These are phyloP conservation scores for Phytophthora niederhauseri DNA, from an alignment of 352 stramenopile species.

Conservation along the genomic window DNA sequence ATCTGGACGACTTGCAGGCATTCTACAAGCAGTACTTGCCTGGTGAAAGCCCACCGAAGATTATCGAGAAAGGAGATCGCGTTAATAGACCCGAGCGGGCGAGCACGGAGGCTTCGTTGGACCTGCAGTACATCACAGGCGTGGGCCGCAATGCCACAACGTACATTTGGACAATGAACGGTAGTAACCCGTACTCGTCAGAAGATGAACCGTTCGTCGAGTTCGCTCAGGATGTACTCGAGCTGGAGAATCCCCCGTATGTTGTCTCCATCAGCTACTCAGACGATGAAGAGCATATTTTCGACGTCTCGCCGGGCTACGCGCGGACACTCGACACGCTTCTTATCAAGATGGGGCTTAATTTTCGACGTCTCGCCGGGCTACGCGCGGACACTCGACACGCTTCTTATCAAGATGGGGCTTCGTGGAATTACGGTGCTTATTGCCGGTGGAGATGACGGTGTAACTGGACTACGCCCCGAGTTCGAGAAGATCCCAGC, in stretches of 20 bases:
- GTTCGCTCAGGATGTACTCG: slow-evolving; percentile 73
- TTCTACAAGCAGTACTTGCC: slow-evolving; percentile 69
- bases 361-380: slow-evolving; percentile 77
- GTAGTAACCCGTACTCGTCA: slow-evolving; percentile 85
- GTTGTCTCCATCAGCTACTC: slow-evolving; percentile 93
- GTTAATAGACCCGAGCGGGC: slow-evolving; percentile 44
- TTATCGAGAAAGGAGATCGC: slow-evolving; percentile 65
- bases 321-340: slow-evolving; percentile 84
- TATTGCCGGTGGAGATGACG: slow-evolving; percentile 88
- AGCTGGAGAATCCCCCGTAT: slow-evolving; percentile 69
- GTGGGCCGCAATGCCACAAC: slow-evolving; percentile 80
- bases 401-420: slow-evolving; percentile 90
- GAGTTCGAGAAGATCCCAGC: slow-evolving; percentile 63
- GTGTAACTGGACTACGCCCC: slow-evolving; percentile 74
- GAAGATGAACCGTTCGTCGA: slow-evolving; percentile 89
- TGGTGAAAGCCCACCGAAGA: slow-evolving; percentile 43
- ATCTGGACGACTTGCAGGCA: slow-evolving; percentile 50
- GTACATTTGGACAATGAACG: slow-evolving; percentile 82
- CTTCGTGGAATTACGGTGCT: slow-evolving; percentile 88
- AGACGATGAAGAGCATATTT: slow-evolving; percentile 91
- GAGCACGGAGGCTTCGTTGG: slow-evolving; percentile 84
- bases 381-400: slow-evolving; percentile 85
- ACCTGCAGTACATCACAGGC: slow-evolving; percentile 92
- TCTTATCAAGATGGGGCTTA: too few relatives aligned
- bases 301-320: slow-evolving; percentile 72